phyloP scores from a whole-genome alignment of 805 yeast genomes.

The Yarrowia sp. region DNA sequence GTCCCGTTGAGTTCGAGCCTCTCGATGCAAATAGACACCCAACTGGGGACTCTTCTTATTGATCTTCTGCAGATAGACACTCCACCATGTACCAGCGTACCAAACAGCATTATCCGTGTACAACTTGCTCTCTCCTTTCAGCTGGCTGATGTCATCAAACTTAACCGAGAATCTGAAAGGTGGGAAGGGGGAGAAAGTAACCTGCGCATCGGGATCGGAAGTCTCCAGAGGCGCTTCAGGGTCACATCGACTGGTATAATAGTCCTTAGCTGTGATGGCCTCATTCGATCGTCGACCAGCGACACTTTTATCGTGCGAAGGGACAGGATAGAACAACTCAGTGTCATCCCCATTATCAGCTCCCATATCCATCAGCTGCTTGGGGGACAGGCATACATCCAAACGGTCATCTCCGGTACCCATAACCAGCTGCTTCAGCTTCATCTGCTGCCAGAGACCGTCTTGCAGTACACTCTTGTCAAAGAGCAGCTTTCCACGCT shows the following conservation, averaged over 20 bases:
- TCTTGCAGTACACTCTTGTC: constrained; percentile 42
- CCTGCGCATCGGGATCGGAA: constrained; percentile 1
- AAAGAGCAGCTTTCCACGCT: constrained; percentile 42
- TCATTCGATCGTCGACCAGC: constrained; percentile 18
- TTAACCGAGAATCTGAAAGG: constrained; percentile 55
- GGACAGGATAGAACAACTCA: background rate
- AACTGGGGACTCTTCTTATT: constrained; percentile 46
- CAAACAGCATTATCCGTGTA: constrained; percentile 49
- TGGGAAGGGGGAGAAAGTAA: constrained; percentile 42
- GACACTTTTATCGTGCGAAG: constrained; percentile 17
- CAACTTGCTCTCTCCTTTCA: constrained; percentile 47
- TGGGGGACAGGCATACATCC: background rate
- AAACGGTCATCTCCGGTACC: constrained; percentile 5
- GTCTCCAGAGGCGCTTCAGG: constrained; percentile 9
- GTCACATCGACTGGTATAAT: background rate
- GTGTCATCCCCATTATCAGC: background rate
- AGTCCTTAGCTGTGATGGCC: background rate
- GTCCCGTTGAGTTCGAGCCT: constrained; percentile 33
- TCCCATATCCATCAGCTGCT: constrained; percentile 3
- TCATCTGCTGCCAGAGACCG: constrained; percentile 51
- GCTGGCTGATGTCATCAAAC: constrained; percentile 47
- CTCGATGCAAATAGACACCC: constrained; percentile 56
- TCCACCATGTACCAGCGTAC: constrained; percentile 64
- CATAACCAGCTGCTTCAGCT: constrained; percentile 34
- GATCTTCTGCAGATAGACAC: constrained; percentile 51